These are phyloP conservation scores for Ceratocystis alfenasii DNA, from an alignment of 2,329 filamentous ascomycete genomes.

Conservation along the genomic window DNA sequence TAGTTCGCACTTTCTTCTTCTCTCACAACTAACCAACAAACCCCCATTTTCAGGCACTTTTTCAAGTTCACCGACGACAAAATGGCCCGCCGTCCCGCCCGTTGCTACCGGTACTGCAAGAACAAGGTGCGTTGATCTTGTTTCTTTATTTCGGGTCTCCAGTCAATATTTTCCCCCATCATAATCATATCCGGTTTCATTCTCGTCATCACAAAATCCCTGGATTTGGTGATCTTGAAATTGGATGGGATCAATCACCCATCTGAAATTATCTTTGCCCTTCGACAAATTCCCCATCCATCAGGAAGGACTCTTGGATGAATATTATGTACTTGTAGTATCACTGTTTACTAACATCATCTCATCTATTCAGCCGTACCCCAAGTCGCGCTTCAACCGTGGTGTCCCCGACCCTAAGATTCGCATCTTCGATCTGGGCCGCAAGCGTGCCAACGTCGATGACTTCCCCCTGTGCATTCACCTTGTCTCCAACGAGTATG, in stretches of 20 bases:
- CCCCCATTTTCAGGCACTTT: conserved; percentile 23
- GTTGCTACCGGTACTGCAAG: conserved; percentile 99
- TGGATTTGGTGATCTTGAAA: not conserved
- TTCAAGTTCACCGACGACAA: conserved; percentile 44
- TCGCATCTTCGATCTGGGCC: conserved; percentile 97
- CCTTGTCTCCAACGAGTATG: conserved; percentile 99
- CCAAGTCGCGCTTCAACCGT: conserved; percentile 99
- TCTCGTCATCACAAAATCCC: not conserved
- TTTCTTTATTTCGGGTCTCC: conserved; percentile 8
- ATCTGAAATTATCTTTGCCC: not conserved
- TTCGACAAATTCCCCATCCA: not conserved
- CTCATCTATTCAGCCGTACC: conserved; percentile 59
- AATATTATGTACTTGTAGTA: not conserved
- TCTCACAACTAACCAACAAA: conserved; percentile 30
- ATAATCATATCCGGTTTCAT: not conserved
- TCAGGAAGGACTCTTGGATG: not conserved
- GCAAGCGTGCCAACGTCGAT: conserved; percentile 97
- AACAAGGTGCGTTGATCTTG: conserved; percentile 70
- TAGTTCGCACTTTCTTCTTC: conserved; percentile 24
- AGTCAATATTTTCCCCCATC: conserved; percentile 6
- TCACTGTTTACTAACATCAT: conserved; percentile 23
- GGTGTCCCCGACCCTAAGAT: conserved; percentile 82
- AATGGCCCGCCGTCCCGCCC: conserved; percentile 98
- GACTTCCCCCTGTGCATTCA: conserved; percentile 99
- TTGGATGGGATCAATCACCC: not conserved